Base-by-base conservation (phyloP, 306 rosid genomes). In the Abrus precatorius region DNA sequence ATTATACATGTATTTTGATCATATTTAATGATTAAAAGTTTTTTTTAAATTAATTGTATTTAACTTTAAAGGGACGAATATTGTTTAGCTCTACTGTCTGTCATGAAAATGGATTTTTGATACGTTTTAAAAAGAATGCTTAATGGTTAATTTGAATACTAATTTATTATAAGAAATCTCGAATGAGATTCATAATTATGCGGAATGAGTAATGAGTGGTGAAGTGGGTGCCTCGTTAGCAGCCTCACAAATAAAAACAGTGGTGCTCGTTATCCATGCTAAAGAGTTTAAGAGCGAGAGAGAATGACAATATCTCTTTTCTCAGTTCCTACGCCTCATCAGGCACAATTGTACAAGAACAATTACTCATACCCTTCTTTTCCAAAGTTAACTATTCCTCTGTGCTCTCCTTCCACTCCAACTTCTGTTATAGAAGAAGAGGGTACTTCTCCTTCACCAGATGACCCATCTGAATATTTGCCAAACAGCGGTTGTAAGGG, bases 401-500 rank as follows among this genome's bases (percentile, higher is more conserved):
- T 74, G 11, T 86, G 81, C 66, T 85, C 91, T 60, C 79, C 91
- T 69, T 84, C 92, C 12, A 57, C 93, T 85, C 72, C 92, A 47
- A 53, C 93, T 82, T 64, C 92, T 40, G 85, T 82, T 50, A 84
- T 80, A 30, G 92, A 88, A n/a, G 94, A 87, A 49, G 89, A 87
- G 54, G 82, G 70, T 74, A 52, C 90, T 78, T 72, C 89, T 81
- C 78, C 90, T 78, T 52, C 88, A 8, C 44, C 87, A 9, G 91
- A 89, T 45, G 85, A 87, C 64, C 87, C 41, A 56, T 50, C 86
- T 71, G 61, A 41, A 41, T 81, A 62, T 4, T 36, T 76, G n/a
- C 54, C 68, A 44, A 44, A 13, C 74, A 64, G 97, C 40, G 98
- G 96, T 36, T 95, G 97, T 74, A 84, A 89, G 86, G 91, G 88